Percentiles rank a stretch among this genome's conserved stretches.
These are phyloP conservation scores for Rickenella mellea DNA, from an alignment of 768 basidiomycete species.

Conservation along the genomic window DNA sequence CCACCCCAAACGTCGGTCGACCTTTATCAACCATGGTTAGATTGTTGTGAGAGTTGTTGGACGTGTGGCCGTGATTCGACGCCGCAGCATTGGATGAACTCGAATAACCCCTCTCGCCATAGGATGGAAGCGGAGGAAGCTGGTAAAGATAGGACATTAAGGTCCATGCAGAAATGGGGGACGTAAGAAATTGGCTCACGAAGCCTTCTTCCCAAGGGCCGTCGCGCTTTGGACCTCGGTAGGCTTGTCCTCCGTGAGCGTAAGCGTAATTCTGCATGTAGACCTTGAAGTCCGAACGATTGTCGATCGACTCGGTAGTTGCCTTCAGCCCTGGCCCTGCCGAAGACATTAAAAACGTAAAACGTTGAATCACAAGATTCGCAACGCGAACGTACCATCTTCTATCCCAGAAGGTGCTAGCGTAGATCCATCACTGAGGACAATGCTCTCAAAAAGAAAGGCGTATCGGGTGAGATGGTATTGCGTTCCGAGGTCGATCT, in stretches of 20 bases:
- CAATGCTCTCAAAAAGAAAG: conserved; percentile 85
- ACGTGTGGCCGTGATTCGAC: conserved; percentile 15
- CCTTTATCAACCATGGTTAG: conserved; percentile 44
- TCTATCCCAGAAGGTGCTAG: conserved; percentile 58
- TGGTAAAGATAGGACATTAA: conserved; percentile 17
- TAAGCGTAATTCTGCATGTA: conserved; percentile 98
- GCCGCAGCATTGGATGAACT: conserved; percentile 15
- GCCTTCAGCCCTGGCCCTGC: conserved; percentile 70
- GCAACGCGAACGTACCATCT: conserved; percentile 39
- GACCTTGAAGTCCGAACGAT: conserved; percentile 86
- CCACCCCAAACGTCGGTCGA: conserved; percentile 85
- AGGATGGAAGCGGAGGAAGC: conserved; percentile 55
- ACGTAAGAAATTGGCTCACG: conserved; percentile 43
- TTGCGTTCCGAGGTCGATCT: conserved; percentile 95
- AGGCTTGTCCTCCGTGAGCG: conserved; percentile 55
- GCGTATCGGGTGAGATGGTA: conserved; percentile 94
- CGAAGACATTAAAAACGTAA: conserved; percentile 2
- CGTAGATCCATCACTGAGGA: conserved; percentile 81
- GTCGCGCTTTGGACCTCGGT: conserved; percentile 74
- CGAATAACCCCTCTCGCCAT: conserved; percentile 20
- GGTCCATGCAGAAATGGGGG: conserved; percentile 2
- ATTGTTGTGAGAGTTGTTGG: conserved; percentile 7
- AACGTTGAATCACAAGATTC: background rate
- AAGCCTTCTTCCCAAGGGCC: conserved; percentile 90
- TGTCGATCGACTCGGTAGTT: conserved; percentile 87